phyloP scores from a whole-genome alignment of 1,139 yeast species.

The Lodderomyces orthopsilosis region DNA sequence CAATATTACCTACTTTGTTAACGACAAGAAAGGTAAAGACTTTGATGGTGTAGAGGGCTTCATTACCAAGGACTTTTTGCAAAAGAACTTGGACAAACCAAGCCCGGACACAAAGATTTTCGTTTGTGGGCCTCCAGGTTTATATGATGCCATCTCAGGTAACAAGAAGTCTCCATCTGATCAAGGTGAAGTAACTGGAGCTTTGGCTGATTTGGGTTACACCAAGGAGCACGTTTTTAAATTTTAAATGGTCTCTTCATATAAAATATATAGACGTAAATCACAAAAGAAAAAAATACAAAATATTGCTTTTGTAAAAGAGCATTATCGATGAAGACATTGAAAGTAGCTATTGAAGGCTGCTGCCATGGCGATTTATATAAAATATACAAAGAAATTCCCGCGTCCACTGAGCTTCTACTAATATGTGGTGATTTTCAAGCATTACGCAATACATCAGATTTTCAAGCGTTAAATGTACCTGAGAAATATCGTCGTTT shows the following conservation, averaged over 20 bases:
- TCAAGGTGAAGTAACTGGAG: constrained; percentile 93
- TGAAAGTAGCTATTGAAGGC: constrained; percentile 72
- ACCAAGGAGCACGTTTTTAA: constrained; percentile 85
- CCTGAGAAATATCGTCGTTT: constrained; percentile 54
- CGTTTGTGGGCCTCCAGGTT: constrained; percentile 87
- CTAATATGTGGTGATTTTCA: constrained; percentile 87
- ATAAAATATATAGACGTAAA: constrained; percentile 3
- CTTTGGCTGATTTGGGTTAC: constrained; percentile 84
- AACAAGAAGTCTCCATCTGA: constrained; percentile 80
- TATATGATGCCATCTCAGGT: constrained; percentile 59
- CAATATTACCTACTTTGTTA: constrained; percentile 64
- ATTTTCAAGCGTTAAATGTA: constrained; percentile 63
- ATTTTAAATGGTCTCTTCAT: constrained; percentile 46
- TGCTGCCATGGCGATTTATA: constrained; percentile 89
- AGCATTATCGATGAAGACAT: constrained; percentile 1
- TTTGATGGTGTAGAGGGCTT: constrained; percentile 87
- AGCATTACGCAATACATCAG: constrained; percentile 63
- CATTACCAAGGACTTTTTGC: constrained; percentile 74
- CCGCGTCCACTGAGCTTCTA: constrained; percentile 53
- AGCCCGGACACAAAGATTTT: constrained; percentile 66
- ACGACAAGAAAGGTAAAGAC: constrained; percentile 60
- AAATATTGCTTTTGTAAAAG: neutral
- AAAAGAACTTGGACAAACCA: constrained; percentile 64
- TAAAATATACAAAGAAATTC: constrained; percentile 47
- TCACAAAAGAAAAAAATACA: neutral